A percentile compares a stretch with the other conserved stretches of the same genome.
Evolutionary conservation across 2,329 filamentous ascomycete species (phyloP).

Genomic region (Parastagonospora nodorum): DNA sequence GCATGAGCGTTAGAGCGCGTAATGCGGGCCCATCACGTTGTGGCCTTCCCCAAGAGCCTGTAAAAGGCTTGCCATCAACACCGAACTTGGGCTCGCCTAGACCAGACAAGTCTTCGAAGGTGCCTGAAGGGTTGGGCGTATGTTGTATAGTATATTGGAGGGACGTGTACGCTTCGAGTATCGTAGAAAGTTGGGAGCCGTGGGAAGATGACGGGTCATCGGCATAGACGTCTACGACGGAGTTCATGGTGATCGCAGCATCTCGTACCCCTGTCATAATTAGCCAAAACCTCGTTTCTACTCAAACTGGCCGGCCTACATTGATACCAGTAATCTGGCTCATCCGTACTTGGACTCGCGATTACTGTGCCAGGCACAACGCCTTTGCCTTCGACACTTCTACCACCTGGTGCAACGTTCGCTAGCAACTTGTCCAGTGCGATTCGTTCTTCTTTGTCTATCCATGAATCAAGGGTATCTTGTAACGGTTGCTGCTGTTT

Average conservation of each 20-base stretch:
- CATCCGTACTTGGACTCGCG: slow-evolving; percentile 48
- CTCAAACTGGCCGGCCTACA: slow-evolving; percentile 31
- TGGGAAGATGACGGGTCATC: slow-evolving; percentile 34
- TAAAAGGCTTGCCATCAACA: slow-evolving; percentile 45
- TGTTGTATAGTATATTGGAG: slow-evolving; percentile 46
- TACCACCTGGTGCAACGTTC: slow-evolving; percentile 51
- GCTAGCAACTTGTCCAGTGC: slow-evolving; percentile 47
- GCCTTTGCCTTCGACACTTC: slow-evolving; percentile 39
- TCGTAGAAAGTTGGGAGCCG: slow-evolving; percentile 31
- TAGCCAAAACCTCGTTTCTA: slow-evolving; percentile 1
- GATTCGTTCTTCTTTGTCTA: slow-evolving; percentile 42
- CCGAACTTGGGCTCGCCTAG: slow-evolving; percentile 54
- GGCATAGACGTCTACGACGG: slow-evolving; percentile 48
- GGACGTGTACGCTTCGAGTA: slow-evolving; percentile 40
- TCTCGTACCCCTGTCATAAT: slow-evolving; percentile 49
- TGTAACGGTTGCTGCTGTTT: slow-evolving; percentile 34
- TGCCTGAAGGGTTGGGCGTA: slow-evolving; percentile 46
- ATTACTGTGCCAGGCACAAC: slow-evolving; percentile 49
- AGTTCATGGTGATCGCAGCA: slow-evolving; percentile 50
- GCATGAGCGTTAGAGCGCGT: slow-evolving; percentile 49
- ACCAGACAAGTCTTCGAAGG: slow-evolving; percentile 41
- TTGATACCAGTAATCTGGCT: slow-evolving; percentile 53
- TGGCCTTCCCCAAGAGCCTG: slow-evolving; percentile 49
- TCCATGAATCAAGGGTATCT: slow-evolving; percentile 41
- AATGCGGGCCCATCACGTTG: slow-evolving; percentile 53